These are phyloP conservation scores for Suillus brevipes DNA, from an alignment of 768 basidiomycete genomes.

Conservation along the genomic window DNA sequence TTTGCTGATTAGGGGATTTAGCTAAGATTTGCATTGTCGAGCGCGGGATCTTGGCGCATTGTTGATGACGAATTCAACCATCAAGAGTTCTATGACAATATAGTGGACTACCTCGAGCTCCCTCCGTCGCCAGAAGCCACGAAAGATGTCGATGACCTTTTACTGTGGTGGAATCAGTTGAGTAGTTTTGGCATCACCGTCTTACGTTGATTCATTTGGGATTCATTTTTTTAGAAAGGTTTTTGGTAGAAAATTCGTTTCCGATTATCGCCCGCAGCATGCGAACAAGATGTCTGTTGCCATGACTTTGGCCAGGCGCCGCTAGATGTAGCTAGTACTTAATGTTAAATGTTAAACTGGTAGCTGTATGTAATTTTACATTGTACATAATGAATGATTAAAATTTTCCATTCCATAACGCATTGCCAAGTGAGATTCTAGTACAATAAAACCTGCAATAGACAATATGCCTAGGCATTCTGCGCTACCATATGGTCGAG, in stretches of 20 bases:
- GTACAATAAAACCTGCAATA: not conserved
- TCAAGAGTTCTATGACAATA: not conserved
- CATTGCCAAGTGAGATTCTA: not conserved
- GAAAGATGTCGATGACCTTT: not conserved
- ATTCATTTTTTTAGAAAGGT: not conserved
- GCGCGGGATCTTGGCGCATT: not conserved
- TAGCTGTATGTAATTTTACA: not conserved
- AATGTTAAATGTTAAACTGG: not conserved
- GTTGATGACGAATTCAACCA: not conserved
- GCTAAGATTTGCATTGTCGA: not conserved
- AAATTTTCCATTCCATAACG: not conserved
- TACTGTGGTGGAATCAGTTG: conserved; percentile 1
- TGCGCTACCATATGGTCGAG: not conserved
- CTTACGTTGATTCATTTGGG: not conserved
- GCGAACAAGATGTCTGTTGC: not conserved
- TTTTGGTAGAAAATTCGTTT: not conserved
- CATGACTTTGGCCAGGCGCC: not conserved
- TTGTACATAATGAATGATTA: not conserved
- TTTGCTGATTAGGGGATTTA: not conserved
- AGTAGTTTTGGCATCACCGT: not conserved
- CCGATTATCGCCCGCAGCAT: not conserved
- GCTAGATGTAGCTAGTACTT: not conserved
- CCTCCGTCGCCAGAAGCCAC: not conserved
- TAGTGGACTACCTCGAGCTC: not conserved
- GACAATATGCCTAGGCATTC: not conserved